These are phyloP conservation scores for Fusarium sp. DNA, from an alignment of 2,329 filamentous ascomycete genomes.

Conservation along the genomic window DNA sequence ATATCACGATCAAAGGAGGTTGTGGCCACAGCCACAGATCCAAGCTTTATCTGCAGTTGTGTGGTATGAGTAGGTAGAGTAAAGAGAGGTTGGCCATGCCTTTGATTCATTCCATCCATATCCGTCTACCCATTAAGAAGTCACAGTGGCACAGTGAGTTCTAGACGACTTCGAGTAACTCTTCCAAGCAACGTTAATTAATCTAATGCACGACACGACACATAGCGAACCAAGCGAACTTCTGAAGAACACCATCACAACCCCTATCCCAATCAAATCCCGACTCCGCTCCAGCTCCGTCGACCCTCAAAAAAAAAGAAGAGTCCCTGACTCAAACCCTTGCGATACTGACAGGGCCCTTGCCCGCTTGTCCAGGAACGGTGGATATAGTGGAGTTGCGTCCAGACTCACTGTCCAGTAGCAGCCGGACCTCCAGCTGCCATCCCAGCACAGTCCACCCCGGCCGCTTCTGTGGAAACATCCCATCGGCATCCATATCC, in stretches of 20 bases:
- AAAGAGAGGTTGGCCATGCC: neutral
- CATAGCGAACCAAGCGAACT: slow-evolving; percentile 36
- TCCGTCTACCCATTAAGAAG: neutral
- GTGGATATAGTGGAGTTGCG: slow-evolving; percentile 33
- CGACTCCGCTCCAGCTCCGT: slow-evolving; percentile 22
- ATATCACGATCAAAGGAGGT: slow-evolving; percentile 3
- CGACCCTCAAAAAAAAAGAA: slow-evolving; percentile 9
- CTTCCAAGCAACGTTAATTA: slow-evolving; percentile 31
- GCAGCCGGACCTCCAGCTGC: slow-evolving; percentile 6
- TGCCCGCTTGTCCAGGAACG: slow-evolving; percentile 37
- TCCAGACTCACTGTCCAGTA: slow-evolving; percentile 23
- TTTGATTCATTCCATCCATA: neutral
- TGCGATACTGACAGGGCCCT: slow-evolving; percentile 19
- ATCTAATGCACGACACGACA: slow-evolving; percentile 33
- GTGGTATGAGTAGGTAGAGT: neutral
- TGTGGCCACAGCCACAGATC: neutral
- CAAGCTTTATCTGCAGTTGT: neutral
- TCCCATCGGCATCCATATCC: slow-evolving; percentile 18
- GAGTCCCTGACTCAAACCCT: slow-evolving; percentile 41
- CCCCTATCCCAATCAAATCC: slow-evolving; percentile 22
- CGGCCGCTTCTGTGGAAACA: slow-evolving; percentile 35
- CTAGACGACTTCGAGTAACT: neutral
- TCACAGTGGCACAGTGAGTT: neutral
- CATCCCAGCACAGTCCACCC: slow-evolving; percentile 26
- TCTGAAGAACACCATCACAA: slow-evolving; percentile 20